phyloP scores from a whole-genome alignment of 768 basidiomycete genomes.

The Mycena alexandri region DNA sequence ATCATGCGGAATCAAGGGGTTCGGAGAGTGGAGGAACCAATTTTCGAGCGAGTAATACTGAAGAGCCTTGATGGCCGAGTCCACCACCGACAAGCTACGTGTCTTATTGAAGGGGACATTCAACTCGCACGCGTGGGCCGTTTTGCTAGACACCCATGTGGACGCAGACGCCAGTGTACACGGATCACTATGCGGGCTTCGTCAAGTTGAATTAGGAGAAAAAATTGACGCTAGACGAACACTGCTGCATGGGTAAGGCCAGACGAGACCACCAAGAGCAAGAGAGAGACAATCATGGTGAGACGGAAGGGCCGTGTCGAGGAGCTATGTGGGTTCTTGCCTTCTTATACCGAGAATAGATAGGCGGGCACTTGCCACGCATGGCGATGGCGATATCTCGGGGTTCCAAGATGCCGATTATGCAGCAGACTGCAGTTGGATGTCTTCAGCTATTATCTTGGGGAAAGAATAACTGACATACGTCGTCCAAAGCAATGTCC shows the following conservation, averaged over 20 bases:
- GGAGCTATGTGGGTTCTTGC: background rate
- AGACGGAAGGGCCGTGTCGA: background rate
- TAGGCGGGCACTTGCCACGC: background rate
- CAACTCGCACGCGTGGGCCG: constrained; percentile 32
- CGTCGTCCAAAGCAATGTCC: too few species aligned
- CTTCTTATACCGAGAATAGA: constrained; percentile 4
- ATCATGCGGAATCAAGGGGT: constrained; percentile 39
- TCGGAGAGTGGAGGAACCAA: constrained; percentile 36
- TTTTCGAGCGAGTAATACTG: constrained; percentile 33
- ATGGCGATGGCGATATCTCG: constrained; percentile 9
- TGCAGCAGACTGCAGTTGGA: too few species aligned
- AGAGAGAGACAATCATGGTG: constrained; percentile 18
- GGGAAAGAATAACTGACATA: too few species aligned
- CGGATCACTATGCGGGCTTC: constrained; percentile 19
- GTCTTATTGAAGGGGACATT: constrained; percentile 34
- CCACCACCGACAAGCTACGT: constrained; percentile 27
- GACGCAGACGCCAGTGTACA: constrained; percentile 28
- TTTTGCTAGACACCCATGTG: constrained; percentile 32
- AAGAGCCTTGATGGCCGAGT: constrained; percentile 29
- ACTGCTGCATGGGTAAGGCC: constrained; percentile 19
- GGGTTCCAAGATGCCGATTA: background rate
- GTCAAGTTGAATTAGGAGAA: background rate
- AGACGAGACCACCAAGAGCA: constrained; percentile 13
- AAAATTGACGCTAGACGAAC: background rate
- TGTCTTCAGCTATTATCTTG: too few species aligned